Evolutionary conservation across 352 stramenopile genomes (phyloP), one percentile per base, ranked within the genome.

Genomic region (Phytophthora fragariaefolia): DNA sequence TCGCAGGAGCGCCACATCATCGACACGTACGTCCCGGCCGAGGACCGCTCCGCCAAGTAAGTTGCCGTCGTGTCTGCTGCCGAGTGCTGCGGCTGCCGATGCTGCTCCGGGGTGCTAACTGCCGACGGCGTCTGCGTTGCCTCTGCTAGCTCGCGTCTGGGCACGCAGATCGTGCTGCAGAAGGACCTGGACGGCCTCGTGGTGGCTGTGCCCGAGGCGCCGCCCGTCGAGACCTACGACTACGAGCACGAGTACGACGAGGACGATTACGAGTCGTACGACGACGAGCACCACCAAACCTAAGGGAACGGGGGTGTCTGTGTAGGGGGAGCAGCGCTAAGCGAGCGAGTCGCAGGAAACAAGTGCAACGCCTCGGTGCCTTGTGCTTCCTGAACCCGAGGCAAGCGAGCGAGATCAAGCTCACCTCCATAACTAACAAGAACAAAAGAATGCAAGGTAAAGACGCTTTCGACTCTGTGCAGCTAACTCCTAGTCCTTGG

Each of bases 171-270:
- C 69, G 72, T 96, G 34, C 74, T 96, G 76, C 75, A 82, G 52
- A 93, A 96, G 74, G 82, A 87, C 51, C 79, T 96, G 66, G 80
- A 96, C 69, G 89, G 89, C n/a, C 76, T 96, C 38, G 87, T 96
- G 24, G 85, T 96, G 64, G 87, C 86, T 20, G 89, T 96, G 58
- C 89, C 89, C 4, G 89, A 96, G 72, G 83, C 83, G 32, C 84
- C 86, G 28, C 89, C 87, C 23, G 81, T 95, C 38, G 87, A 96
- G 69, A 92, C 79, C 32, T 96, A 91, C 74, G 52, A 80, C 71
- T 96, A 96, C 75, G 74, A 82, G 28, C 88, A 96, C 69, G 79
- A 95, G 74, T 96, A 90, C 70, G 89, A 96, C 26, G 87, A 95
- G 64, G 84, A 95, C 51, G 73, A 85, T 66, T 84, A 90, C 61